A percentile compares a stretch with the other conserved stretches of the same genome.
phyloP scores from a whole-genome alignment of 2,329 filamentous ascomycete genomes.

The Pseudopyricularia cyperi region DNA sequence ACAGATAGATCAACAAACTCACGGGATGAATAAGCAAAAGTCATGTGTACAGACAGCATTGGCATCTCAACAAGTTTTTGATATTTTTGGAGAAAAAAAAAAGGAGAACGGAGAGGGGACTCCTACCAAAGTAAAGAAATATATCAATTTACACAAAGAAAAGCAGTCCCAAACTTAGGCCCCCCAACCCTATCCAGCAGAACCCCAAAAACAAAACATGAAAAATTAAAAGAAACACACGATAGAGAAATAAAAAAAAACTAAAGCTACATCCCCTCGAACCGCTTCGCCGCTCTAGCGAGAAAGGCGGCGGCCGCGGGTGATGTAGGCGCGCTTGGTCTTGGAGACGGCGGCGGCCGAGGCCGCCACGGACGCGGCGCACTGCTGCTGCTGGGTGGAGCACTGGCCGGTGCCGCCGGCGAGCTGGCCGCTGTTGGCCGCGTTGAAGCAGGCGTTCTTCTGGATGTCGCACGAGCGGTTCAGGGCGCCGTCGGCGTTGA shows the following conservation, averaged over 20 bases:
- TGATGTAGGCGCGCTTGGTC: slow-evolving; percentile 4
- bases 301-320: neutral
- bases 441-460: slow-evolving; percentile 29
- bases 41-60: no score
- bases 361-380: slow-evolving; percentile 5
- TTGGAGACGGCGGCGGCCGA: slow-evolving; percentile 8
- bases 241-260: neutral
- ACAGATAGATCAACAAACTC: no score
- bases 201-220: no score
- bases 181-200: neutral
- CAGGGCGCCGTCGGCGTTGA: slow-evolving; percentile 24
- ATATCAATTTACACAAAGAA: neutral
- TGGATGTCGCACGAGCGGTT: slow-evolving; percentile 30
- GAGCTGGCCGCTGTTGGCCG: slow-evolving; percentile 20
- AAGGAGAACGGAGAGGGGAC: no score
- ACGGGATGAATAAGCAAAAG: no score
- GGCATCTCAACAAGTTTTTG: neutral
- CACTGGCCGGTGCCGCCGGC: slow-evolving; percentile 20
- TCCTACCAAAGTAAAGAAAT: neutral
- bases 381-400: slow-evolving; percentile 20
- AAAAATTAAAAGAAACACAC: no score
- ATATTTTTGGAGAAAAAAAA: neutral
- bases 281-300: neutral
- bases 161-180: no score
- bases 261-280: neutral